Percentiles rank a stretch among this genome's conserved stretches.
Conservation (phyloP, 345 rosid species). For the Populus nigra region DNA sequence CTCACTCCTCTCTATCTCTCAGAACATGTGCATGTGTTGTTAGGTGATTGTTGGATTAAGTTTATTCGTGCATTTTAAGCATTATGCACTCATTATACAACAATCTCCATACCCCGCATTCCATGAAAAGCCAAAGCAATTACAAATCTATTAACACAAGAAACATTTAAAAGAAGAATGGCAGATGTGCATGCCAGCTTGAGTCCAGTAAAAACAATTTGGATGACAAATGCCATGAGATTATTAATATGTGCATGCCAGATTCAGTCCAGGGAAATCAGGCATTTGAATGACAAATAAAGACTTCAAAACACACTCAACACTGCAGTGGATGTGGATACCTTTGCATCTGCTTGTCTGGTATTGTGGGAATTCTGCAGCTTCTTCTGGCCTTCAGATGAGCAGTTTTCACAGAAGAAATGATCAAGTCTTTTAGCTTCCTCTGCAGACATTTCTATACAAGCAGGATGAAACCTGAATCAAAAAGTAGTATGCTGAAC, state of each 20-base stretch:
- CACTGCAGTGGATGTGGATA: slow-evolving; percentile 18
- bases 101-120: no score
- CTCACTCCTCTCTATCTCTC: no score
- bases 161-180: background rate
- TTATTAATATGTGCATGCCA: background rate
- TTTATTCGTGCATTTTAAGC: no score
- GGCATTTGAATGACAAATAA: background rate
- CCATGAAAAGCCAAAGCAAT: no score
- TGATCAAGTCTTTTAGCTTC: slow-evolving; percentile 78
- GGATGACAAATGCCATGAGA: no score
- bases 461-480: slow-evolving; percentile 98
- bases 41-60: no score
- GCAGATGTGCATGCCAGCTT: no score
- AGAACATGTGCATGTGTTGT: no score
- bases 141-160: no score
- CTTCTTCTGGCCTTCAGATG: slow-evolving; percentile 59
- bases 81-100: no score
- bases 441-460: slow-evolving; percentile 84
- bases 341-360: slow-evolving; percentile 64
- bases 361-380: slow-evolving; percentile 55
- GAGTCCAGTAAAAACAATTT: no score
- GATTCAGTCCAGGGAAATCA: background rate
- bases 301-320: background rate
- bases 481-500: slow-evolving; percentile 42
- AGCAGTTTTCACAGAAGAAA: slow-evolving; percentile 83